These are phyloP conservation scores for Cyclocybe cylindracea DNA, from an alignment of 768 basidiomycete genomes.

Conservation along the genomic window DNA sequence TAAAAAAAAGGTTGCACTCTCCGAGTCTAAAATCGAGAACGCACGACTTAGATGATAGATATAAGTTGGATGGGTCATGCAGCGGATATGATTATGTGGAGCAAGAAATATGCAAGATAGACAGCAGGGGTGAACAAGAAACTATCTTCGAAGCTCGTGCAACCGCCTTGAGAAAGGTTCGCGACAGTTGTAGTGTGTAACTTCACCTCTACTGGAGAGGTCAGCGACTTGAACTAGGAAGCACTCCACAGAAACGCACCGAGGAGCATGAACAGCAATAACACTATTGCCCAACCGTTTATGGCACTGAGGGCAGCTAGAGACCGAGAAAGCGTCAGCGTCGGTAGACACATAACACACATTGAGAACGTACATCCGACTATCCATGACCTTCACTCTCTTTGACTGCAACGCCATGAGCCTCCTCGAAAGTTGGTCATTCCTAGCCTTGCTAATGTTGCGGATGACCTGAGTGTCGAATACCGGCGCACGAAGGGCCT, in stretches of 20 bases:
- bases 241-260: conserved; percentile 43
- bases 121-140: neutral
- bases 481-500: conserved; percentile 63
- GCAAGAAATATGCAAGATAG: neutral
- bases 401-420: conserved; percentile 78
- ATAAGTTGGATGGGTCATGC: neutral
- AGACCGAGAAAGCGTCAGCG: conserved; percentile 1
- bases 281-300: conserved; percentile 92
- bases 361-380: conserved; percentile 74
- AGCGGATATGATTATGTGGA: conserved; percentile 3
- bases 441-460: conserved; percentile 70
- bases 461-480: conserved; percentile 72
- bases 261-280: conserved; percentile 90
- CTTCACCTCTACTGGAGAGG: conserved; percentile 70
- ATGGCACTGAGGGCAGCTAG: conserved; percentile 93
- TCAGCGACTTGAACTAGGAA: neutral
- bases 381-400: conserved; percentile 88
- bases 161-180: conserved; percentile 72
- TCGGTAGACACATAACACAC: conserved; percentile 1
- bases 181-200: conserved; percentile 95
- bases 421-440: conserved; percentile 72
- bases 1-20: no score
- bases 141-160: conserved; percentile 36
- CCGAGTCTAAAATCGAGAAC: no score
- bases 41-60: no score